Conservation (phyloP, 2,329 filamentous ascomycete genomes). For the Fusarium fujikuroi region DNA sequence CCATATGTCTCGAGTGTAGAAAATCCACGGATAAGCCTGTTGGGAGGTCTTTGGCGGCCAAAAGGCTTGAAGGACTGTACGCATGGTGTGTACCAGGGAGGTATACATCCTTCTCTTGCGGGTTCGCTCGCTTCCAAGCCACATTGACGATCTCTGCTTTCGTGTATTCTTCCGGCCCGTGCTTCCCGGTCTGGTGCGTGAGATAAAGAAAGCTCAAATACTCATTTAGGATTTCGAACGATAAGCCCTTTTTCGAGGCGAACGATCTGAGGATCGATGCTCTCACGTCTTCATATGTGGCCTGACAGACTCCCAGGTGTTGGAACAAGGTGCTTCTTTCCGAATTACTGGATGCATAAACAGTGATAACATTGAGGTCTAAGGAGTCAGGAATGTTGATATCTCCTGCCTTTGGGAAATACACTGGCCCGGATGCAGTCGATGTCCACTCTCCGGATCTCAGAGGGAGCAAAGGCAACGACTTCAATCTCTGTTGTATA, state of each 20-base stretch:
- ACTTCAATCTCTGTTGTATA: neutral
- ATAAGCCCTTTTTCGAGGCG: rapidly evolving
- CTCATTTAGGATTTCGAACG: rapidly evolving
- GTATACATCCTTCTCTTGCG: neutral
- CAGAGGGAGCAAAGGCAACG: conserved; percentile 12
- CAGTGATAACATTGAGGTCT: neutral
- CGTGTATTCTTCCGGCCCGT: neutral
- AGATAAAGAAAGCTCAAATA: neutral
- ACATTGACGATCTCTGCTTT: neutral
- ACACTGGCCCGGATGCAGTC: conserved; percentile 4
- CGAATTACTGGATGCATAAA: neutral
- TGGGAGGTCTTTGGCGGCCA: rapidly evolving
- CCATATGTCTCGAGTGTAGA: rapidly evolving
- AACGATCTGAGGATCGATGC: neutral
- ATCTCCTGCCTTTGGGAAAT: conserved; percentile 2
- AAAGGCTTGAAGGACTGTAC: neutral
- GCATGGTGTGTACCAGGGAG: rapidly evolving
- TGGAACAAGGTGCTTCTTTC: neutral
- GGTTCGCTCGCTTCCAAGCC: rapidly evolving
- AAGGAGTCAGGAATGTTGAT: neutral
- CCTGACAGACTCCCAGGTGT: conserved; percentile 4
- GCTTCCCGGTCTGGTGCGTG: rapidly evolving
- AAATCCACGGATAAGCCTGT: neutral
- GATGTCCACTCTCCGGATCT: neutral
- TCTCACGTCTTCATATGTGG: neutral